Evolutionary conservation across 345 rosid species (phyloP).

Genomic region (Boechera stricta): DNA sequence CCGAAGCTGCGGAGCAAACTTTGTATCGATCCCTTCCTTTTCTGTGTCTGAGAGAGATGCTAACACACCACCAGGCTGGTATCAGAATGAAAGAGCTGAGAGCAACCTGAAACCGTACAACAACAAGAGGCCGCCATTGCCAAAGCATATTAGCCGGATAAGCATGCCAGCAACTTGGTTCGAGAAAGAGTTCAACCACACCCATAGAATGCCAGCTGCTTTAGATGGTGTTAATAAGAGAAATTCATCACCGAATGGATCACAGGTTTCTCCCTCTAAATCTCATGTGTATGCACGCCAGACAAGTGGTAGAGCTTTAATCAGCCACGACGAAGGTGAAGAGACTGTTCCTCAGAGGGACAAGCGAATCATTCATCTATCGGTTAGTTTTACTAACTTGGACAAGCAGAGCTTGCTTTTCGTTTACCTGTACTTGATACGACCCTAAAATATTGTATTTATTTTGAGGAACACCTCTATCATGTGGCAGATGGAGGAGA

Average conservation of each 20-base stretch:
- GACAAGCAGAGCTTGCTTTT: conserved; percentile 29
- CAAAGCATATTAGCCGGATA: conserved; percentile 32
- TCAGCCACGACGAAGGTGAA: conserved; percentile 38
- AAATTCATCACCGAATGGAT: conserved; percentile 47
- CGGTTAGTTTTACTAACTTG: conserved; percentile 46
- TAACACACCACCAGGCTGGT: conserved; percentile 48
- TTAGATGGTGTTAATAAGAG: conserved; percentile 31
- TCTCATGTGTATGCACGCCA: conserved; percentile 47
- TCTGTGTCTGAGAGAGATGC: conserved; percentile 47
- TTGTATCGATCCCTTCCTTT: conserved; percentile 44
- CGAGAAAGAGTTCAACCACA: conserved; percentile 46
- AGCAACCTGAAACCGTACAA: conserved; percentile 43
- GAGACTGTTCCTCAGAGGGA: conserved; percentile 41
- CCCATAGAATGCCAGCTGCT: conserved; percentile 32
- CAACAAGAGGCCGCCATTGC: conserved; percentile 38
- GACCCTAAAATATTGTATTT: conserved; percentile 7
- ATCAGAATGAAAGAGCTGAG: conserved; percentile 54
- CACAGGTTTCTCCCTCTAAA: conserved; percentile 45
- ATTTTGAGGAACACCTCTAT: conserved; percentile 19
- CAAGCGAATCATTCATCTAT: conserved; percentile 49
- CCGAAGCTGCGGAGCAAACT: conserved; percentile 70
- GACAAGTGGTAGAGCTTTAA: conserved; percentile 37
- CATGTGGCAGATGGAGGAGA: conserved; percentile 56
- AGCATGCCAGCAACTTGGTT: conserved; percentile 49
- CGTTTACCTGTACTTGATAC: conserved; percentile 14